Evolutionary conservation across 192 early-diverging fungal species (phyloP), one percentile per base, ranked within the genome.

Genomic region (Spinellus fusiger): DNA sequence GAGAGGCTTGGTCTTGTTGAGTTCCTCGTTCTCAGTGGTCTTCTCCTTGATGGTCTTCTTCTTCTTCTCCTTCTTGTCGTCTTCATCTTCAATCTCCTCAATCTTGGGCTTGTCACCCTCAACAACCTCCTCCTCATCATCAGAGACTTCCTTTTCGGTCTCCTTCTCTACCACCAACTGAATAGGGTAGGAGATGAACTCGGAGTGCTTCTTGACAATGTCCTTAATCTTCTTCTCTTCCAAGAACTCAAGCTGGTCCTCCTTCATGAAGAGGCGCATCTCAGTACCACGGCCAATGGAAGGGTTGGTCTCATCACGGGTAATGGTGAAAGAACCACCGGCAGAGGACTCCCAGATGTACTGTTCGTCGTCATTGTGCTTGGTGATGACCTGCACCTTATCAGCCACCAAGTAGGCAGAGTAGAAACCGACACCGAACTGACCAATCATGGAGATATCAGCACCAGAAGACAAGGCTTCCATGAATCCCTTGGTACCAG

Each of bases 391-490:
- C 69, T 89, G 78, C 25, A 99, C 97, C 75, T 88, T 88, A 78
- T 99, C 97, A 71, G 94, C 96, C 64, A 98, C 93, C 60, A 99
- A 83, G 89, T 95, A 99, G 51, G 95, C 95, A 61, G 95, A 96
- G 88, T 98, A 99, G 93, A 99, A 98, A 83, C 95, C 97, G 53
- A 99, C 97, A 93, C 97, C 97, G 77, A 99, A 99, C 78, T 98
- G 94, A 76, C 95, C 97, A 78, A 99, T 98, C 93, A 99, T 96
- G 76, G 94, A 96, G 59, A 96, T 97, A 80, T 95, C 93, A 58
- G 93, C 95, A 74, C 93, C 93, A 58, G 88, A 82, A 69, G 88
- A 84, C 58, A 98, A 85, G 59, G 90, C 91, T 84, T 99, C 95
- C 95, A 99, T 99, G 78, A 97, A 98, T 32, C 92, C 89, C 83